Conservation (phyloP, 371 early-diverging fungal genomes). For the Choanephora cucurbitarum region DNA sequence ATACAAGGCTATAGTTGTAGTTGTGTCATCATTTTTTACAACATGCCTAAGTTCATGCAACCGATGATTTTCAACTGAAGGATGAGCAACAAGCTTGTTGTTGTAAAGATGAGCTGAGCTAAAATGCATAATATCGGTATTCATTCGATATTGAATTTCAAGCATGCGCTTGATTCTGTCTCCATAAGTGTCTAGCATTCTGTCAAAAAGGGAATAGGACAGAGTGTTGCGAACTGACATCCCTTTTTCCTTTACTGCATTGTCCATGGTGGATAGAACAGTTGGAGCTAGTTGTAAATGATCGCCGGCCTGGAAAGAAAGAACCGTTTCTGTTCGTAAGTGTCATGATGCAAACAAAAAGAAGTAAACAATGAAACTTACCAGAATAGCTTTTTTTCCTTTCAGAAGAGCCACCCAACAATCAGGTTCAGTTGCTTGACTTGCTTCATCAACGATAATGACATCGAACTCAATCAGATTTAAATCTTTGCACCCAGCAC, state of each 20-base stretch:
- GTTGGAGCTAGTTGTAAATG: conserved; percentile 90
- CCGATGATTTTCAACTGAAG: conserved; percentile 61
- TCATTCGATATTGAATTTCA: conserved; percentile 86
- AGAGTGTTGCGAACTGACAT: conserved; percentile 27
- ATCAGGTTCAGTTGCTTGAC: conserved; percentile 86
- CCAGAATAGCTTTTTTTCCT: conserved; percentile 74
- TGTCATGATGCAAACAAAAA: too few relatives aligned
- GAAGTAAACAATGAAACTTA: conserved; percentile 11
- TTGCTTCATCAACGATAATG: conserved; percentile 92
- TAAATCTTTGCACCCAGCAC: conserved; percentile 54
- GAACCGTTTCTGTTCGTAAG: too few relatives aligned
- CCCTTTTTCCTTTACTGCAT: conserved; percentile 18
- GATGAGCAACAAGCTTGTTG: conserved; percentile 64
- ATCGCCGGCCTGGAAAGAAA: conserved; percentile 92
- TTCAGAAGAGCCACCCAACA: conserved; percentile 87
- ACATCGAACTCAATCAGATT: conserved; percentile 75
- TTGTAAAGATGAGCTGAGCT: conserved; percentile 68
- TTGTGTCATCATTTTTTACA: conserved; percentile 49
- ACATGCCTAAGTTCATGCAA: conserved; percentile 66
- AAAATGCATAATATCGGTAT: conserved; percentile 76
- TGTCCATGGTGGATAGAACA: conserved; percentile 47
- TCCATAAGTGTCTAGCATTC: conserved; percentile 60
- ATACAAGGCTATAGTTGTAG: conserved; percentile 60
- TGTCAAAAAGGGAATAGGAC: conserved; percentile 66
- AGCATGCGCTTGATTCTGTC: conserved; percentile 64